Evolutionary conservation across 495 filamentous ascomycete genomes (phyloP).

Genomic region (Cairneyella variabilis): DNA sequence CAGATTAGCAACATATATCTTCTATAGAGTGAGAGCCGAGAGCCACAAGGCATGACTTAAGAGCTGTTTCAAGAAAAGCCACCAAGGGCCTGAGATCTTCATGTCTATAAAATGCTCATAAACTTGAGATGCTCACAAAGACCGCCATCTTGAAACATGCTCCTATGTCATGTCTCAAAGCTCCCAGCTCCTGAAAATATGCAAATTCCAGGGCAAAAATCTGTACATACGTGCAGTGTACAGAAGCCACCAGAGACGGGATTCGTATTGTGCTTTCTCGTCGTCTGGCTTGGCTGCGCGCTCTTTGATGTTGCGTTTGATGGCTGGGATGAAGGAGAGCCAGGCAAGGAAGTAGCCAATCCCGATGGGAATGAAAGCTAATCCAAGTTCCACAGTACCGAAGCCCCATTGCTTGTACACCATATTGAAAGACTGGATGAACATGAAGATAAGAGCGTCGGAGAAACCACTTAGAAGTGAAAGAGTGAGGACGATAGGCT

Average conservation of each 20-base stretch:
- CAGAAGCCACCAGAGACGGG: slow-evolving; percentile 52
- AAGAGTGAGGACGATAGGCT: slow-evolving; percentile 70
- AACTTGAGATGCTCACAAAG: too few relatives aligned
- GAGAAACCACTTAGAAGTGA: slow-evolving; percentile 73
- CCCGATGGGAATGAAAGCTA: slow-evolving; percentile 61
- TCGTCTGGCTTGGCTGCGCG: slow-evolving; percentile 48
- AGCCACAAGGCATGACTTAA: too few relatives aligned
- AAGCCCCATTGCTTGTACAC: slow-evolving; percentile 67
- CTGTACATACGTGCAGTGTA: slow-evolving; percentile 62
- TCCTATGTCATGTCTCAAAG: too few relatives aligned
- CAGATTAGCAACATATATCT: too few relatives aligned
- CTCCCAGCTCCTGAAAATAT: too few relatives aligned
- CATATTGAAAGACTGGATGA: slow-evolving; percentile 62
- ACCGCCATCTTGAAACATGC: too few relatives aligned
- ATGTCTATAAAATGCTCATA: too few relatives aligned
- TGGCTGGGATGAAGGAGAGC: slow-evolving; percentile 58
- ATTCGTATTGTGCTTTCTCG: slow-evolving; percentile 58
- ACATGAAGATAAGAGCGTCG: slow-evolving; percentile 80
- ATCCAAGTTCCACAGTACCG: slow-evolving; percentile 46
- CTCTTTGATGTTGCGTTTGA: slow-evolving; percentile 50
- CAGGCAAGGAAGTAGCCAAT: slow-evolving; percentile 65
- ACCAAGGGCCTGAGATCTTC: too few relatives aligned
- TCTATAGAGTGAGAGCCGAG: too few relatives aligned
- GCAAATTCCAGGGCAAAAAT: too few relatives aligned
- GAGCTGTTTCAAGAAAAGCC: too few relatives aligned